Evolutionary conservation across 352 stramenopile species (phyloP).

Genomic region (Globisporangium lucens): DNA sequence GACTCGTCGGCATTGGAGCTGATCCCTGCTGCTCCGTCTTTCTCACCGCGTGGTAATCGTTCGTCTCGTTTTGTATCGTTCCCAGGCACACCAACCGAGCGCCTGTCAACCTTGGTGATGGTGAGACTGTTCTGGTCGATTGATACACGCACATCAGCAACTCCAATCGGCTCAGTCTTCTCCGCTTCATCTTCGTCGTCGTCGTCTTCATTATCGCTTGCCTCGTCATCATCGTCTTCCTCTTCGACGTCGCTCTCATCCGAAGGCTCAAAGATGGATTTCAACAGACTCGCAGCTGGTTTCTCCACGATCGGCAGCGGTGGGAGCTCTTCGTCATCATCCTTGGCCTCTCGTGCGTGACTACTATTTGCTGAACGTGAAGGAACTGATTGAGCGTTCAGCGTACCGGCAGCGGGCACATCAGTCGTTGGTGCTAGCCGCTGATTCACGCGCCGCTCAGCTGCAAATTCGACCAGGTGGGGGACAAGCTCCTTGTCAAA

Average conservation of each 20-base stretch:
- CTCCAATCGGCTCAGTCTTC: background rate
- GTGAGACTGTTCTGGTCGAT: slow-evolving; percentile 9
- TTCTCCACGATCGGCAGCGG: slow-evolving; percentile 41
- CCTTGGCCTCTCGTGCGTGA: background rate
- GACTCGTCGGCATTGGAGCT: slow-evolving; percentile 5
- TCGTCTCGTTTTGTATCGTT: slow-evolving; percentile 11
- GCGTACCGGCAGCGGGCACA: background rate
- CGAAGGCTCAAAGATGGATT: slow-evolving; percentile 81
- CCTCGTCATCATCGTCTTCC: slow-evolving; percentile 29
- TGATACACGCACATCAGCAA: slow-evolving; percentile 5
- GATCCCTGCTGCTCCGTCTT: slow-evolving; percentile 5
- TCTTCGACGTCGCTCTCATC: slow-evolving; percentile 52
- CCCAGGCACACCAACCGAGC: background rate
- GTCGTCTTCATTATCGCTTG: slow-evolving; percentile 13
- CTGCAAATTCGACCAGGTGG: slow-evolving; percentile 64
- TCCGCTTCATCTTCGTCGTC: slow-evolving; percentile 21
- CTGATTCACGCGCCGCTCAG: slow-evolving; percentile 23
- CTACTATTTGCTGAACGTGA: background rate
- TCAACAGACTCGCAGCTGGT: slow-evolving; percentile 49
- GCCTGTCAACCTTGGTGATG: background rate
- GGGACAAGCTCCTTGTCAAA: slow-evolving; percentile 74
- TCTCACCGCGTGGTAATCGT: background rate
- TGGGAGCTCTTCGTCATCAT: slow-evolving; percentile 27
- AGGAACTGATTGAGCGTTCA: background rate
- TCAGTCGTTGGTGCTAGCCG: slow-evolving; percentile 1